A percentile compares a stretch with the other conserved stretches of the same genome.
Conservation (phyloP, 495 filamentous ascomycete genomes). For the Baudoinia panamericana region DNA sequence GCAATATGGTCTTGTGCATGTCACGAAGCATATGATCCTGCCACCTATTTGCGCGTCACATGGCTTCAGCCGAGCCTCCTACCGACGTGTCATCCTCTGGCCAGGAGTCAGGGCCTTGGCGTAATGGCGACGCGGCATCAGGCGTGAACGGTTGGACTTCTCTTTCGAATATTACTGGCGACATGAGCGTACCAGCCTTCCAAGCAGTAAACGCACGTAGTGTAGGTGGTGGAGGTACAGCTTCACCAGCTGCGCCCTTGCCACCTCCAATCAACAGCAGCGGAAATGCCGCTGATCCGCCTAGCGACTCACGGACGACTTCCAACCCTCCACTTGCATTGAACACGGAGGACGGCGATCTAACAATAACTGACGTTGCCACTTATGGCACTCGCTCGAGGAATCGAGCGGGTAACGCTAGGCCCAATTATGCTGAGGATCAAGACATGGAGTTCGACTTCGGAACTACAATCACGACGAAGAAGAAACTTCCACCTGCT, state of each 20-base stretch:
- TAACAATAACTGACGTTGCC: slow-evolving; percentile 25
- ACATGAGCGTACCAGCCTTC: slow-evolving; percentile 3
- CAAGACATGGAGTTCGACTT: slow-evolving; percentile 75
- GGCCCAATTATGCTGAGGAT: slow-evolving; percentile 94
- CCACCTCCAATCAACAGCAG: not conserved
- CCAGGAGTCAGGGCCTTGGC: not conserved
- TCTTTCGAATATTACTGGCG: not conserved
- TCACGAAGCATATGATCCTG: too few species aligned
- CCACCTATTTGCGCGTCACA: too few species aligned
- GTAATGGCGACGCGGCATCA: not conserved
- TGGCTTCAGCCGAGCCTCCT: not conserved
- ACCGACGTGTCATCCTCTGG: not conserved
- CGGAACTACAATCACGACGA: slow-evolving; percentile 8
- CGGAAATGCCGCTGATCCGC: slow-evolving; percentile 5
- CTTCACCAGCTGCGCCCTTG: too few species aligned
- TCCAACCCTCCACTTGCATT: not conserved
- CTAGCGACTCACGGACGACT: slow-evolving; percentile 3
- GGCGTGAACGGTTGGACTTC: not conserved
- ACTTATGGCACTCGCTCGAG: slow-evolving; percentile 94
- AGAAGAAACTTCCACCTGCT: slow-evolving; percentile 17
- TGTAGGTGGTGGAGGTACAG: too few species aligned
- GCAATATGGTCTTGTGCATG: too few species aligned
- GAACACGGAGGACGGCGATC: slow-evolving; percentile 10
- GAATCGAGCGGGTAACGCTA: slow-evolving; percentile 65
- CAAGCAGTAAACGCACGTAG: slow-evolving; percentile 8